Base-by-base conservation (phyloP, 148 eudicot genomes). In the Vaccinium darrowii region DNA sequence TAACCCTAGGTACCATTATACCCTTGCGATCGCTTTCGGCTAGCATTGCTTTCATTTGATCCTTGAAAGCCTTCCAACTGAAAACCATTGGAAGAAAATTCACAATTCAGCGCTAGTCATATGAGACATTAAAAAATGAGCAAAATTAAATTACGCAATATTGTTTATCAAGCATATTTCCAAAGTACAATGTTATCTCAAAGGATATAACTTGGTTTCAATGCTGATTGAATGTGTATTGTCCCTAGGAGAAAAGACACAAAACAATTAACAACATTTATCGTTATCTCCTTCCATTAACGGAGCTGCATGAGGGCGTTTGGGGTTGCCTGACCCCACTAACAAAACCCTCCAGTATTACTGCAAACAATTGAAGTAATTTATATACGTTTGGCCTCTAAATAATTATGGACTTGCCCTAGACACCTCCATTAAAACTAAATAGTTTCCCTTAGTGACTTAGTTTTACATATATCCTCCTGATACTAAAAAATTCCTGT, bases 1-100 rank as follows among this genome's bases (percentile, higher is more conserved):
- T 87, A 56, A 87, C 86, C 85, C 90, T 89, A 50, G 94, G 92
- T 85, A 92, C 84, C 91, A 89, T 91, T 76, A 88, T 87, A 36
- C 98, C 95, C 91, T 92, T 94, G 13, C 95, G 92, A 82, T 95
- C 94, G 81, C 97, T 95, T 82, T 95, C 97, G 19, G 89, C 89
- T 57, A 94, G 89, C 98, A 95, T 95, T 71, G 50, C 53, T 86
- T 90, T 90, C 90, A 94, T 92, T 86, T 91, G 87, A 69, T 89
- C 88, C 88, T 93, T 92, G 86, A 95, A 86, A 75, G 69, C 87
- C 50, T 88, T 87, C 98, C 98, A 95, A 89, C 97, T 95, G 94
- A 77, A 80, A 89, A 79, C 71, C 83, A 84, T 71, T 5, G 18
- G 39, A 78, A 81, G 11, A 8, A 78, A 7, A 60, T 53, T 27